Base-by-base conservation (phyloP, 441 rosid species). In the Kokia cookei region DNA sequence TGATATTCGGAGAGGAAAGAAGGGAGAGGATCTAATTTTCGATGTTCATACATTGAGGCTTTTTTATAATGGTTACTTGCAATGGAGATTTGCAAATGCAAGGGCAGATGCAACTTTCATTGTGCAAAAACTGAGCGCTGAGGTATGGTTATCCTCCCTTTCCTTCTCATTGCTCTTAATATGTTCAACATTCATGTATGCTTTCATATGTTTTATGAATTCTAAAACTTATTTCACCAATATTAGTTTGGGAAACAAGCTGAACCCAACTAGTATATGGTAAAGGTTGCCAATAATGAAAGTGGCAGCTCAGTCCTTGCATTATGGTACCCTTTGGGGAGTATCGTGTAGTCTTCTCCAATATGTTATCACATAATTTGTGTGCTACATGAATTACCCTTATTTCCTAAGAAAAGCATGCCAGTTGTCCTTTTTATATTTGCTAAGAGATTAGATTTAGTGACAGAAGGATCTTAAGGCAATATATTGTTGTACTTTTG, bases 31-130 rank as follows among this genome's bases (percentile, higher is more conserved):
- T 76, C 81, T 85, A 0, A 77, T 89, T 73, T 64, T 81, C 77
- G 90, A 89, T 74, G 91, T 91, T 35, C 93, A 90, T 71, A 60
- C 82, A 83, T 86, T 84, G 85, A 87, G 91, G 89, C 94, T 88
- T 82, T 79, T 90, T 43, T 86, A 90, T 79, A 88, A 88, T 73
- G 85, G 89, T 12, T 73, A 83, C 80, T 73, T 88, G 78, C 91
- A 88, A 80, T 88, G 90, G 95, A 79, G 95, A 71, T 87, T 90
- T 73, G 82, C 78, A 60, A 90, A 87, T 84, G 93, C 95, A 1
- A 83, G 85, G 80, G 90, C 89, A 69, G 89, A 85, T 80, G 83
- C 90, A 74, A 80, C 88, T 58, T 77, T 81, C 78, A 82, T 79
- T 81, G 78, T 86, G 79, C 93, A 89, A 76, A 84, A 76, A 71